phyloP scores from a whole-genome alignment of 495 filamentous ascomycete genomes.

The Daldinia decipiens region DNA sequence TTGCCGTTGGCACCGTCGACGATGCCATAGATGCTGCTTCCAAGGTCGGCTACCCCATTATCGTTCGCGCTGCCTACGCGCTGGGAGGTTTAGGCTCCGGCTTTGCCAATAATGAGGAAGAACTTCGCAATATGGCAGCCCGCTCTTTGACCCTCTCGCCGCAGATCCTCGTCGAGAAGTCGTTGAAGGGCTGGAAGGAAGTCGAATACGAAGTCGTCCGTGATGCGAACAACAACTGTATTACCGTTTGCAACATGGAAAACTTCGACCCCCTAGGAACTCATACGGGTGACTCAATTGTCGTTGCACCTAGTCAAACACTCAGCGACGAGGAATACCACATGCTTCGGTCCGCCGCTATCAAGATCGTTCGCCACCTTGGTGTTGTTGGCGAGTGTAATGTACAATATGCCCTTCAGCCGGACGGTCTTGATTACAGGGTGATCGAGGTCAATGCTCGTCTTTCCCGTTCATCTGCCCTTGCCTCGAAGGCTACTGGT shows the following conservation, averaged over 20 bases:
- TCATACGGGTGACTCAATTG: slow-evolving; percentile 96
- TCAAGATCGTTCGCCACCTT: slow-evolving; percentile 95
- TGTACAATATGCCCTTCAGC: slow-evolving; percentile 96
- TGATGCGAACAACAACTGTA: slow-evolving; percentile 95
- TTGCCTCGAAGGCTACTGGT: slow-evolving; percentile 97
- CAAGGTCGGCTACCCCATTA: slow-evolving; percentile 93
- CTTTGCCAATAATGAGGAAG: slow-evolving; percentile 94
- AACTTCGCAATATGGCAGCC: slow-evolving; percentile 90
- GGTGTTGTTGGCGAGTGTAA: slow-evolving; percentile 98
- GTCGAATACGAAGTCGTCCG: slow-evolving; percentile 98
- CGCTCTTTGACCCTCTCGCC: slow-evolving; percentile 93
- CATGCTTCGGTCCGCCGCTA: slow-evolving; percentile 95
- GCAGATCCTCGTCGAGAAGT: slow-evolving; percentile 98
- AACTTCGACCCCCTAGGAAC: slow-evolving; percentile 98
- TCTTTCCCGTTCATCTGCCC: slow-evolving; percentile 93
- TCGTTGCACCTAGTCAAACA: slow-evolving; percentile 95
- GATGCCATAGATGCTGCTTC: slow-evolving; percentile 88
- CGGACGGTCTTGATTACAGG: slow-evolving; percentile 93
- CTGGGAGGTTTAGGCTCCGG: slow-evolving; percentile 95
- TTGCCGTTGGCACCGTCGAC: slow-evolving; percentile 89
- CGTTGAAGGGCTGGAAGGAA: slow-evolving; percentile 99
- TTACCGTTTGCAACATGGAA: slow-evolving; percentile 99
- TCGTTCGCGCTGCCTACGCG: slow-evolving; percentile 95
- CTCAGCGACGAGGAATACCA: slow-evolving; percentile 97
- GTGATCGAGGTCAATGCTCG: slow-evolving; percentile 99